Evolutionary conservation across 176 grass and related monocot genomes (phyloP).

Genomic region (Tuctoria greenei): DNA sequence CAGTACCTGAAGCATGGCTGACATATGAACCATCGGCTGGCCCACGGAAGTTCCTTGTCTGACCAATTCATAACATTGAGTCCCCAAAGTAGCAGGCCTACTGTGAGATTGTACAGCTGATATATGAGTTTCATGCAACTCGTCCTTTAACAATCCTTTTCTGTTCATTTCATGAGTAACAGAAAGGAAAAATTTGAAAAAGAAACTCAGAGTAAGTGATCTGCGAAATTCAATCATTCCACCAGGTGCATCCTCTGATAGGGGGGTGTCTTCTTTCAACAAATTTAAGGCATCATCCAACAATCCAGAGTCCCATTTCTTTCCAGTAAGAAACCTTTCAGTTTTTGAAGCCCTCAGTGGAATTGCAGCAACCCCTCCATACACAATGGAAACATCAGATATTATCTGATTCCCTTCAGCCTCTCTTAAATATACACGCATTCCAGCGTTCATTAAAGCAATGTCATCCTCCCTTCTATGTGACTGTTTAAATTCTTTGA

Average conservation of each 20-base stretch:
- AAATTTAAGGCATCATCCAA: conserved; percentile 59
- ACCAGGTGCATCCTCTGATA: conserved; percentile 84
- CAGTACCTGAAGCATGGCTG: conserved; percentile 85
- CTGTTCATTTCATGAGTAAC: conserved; percentile 77
- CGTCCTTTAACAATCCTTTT: conserved; percentile 52
- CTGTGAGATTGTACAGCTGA: conserved; percentile 65
- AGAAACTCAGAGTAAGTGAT: conserved; percentile 94
- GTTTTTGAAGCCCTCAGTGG: conserved; percentile 67
- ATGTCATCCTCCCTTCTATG: conserved; percentile 99
- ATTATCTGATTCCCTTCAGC: conserved; percentile 53
- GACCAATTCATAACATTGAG: conserved; percentile 79
- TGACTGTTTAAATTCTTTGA: conserved; percentile 97
- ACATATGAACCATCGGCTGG: conserved; percentile 74
- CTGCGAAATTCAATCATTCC: conserved; percentile 96
- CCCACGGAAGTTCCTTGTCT: conserved; percentile 83
- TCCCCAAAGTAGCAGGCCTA: conserved; percentile 47
- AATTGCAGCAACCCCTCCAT: conserved; percentile 79
- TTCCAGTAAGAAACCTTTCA: conserved; percentile 59
- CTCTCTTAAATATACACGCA: conserved; percentile 64
- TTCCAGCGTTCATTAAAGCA: conserved; percentile 94
- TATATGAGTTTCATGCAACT: conserved; percentile 47
- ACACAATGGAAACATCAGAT: conserved; percentile 76
- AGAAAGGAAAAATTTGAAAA: conserved; percentile 93
- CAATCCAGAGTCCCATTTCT: conserved; percentile 63
- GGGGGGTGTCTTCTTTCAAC: conserved; percentile 75